phyloP scores from a whole-genome alignment of 345 rosid genomes.

The Aurinia saxatilis region DNA sequence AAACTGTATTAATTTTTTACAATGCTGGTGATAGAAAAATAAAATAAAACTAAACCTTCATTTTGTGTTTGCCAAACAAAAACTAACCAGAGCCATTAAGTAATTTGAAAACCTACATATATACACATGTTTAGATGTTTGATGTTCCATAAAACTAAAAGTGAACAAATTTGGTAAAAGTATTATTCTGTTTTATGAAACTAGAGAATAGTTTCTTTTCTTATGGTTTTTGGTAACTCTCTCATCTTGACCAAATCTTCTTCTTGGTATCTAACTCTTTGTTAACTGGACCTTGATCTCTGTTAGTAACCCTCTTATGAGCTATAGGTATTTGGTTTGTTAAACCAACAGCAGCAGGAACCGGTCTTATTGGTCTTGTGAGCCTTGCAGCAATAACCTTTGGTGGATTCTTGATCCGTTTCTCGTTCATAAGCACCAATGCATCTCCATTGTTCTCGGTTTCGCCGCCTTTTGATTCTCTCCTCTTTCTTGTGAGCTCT shows the following conservation, averaged over 20 bases:
- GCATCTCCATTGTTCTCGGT: constrained; percentile 47
- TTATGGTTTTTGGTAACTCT: too few relatives aligned
- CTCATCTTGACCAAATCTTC: constrained; percentile 71
- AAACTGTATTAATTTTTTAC: too few relatives aligned
- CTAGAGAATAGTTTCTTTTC: too few relatives aligned
- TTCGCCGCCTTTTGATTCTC: constrained; percentile 64
- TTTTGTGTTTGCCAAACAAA: too few relatives aligned
- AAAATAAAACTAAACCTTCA: too few relatives aligned
- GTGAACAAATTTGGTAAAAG: too few relatives aligned
- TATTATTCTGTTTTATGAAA: too few relatives aligned
- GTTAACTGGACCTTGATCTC: constrained; percentile 42
- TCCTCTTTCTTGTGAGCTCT: constrained; percentile 47
- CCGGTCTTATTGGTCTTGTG: constrained; percentile 47
- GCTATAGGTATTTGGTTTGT: constrained; percentile 29
- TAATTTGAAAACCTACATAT: too few relatives aligned
- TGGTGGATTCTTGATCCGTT: constrained; percentile 67
- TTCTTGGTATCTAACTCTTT: constrained; percentile 66
- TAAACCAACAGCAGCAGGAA: neutral
- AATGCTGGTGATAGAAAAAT: too few relatives aligned
- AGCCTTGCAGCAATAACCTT: constrained; percentile 35
- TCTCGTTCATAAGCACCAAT: constrained; percentile 29
- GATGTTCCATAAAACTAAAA: too few relatives aligned
- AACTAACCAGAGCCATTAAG: too few relatives aligned
- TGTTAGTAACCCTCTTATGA: constrained; percentile 41
- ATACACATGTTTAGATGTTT: too few relatives aligned